Base-by-base conservation (phyloP, 2,329 filamentous ascomycete species). In the Sporothrix brasiliensis region DNA sequence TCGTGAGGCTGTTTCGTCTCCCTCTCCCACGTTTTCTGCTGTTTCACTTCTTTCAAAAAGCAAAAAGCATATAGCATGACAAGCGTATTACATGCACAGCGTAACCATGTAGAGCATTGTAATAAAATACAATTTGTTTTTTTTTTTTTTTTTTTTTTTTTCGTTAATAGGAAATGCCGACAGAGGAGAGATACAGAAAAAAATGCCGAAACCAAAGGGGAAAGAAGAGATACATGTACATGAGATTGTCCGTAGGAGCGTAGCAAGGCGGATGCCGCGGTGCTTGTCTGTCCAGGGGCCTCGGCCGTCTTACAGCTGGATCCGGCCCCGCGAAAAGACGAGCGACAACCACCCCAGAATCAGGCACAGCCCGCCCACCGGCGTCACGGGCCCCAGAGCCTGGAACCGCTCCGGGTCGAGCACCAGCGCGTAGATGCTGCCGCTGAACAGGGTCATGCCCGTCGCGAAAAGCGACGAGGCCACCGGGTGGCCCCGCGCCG, bases 391-490 rank as follows among this genome's bases (percentile, higher is more conserved):
- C 0, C 89, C 89, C 73, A 91, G 71, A 69, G 82, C 80, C 76
- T 84, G 85, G 79, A 89, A 89, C 39, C 83, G 80, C 75, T 86
- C 82, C 24, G 88, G 85, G 78, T 90, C 85, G n/a, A 91, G 80
- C 0, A 86, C 83, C 11, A 91, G 82, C 11, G 87, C 81, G 77
- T 91, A 91, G 73, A 91, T 84, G 76, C 84, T 87, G 1, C 89
- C 89, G 71, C 84, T 87, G 79, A 91, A 91, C 83, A 90, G 84
- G 4, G 86, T 87, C 81, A 91, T 90, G 67, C 89, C 89, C 0
- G 86, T 86, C 0, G 86, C 85, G 76, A 91, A 86, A n/a, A 90
- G 80, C 1, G 79, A 79, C 67, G 85, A 85, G 21, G 88, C 87
- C 27, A 88, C 75, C 44, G 84, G 86, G 75, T 87, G 85, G 73